Base-by-base conservation (phyloP, 2,329 filamentous ascomycete genomes). In the Colletotrichum theobromicola region DNA sequence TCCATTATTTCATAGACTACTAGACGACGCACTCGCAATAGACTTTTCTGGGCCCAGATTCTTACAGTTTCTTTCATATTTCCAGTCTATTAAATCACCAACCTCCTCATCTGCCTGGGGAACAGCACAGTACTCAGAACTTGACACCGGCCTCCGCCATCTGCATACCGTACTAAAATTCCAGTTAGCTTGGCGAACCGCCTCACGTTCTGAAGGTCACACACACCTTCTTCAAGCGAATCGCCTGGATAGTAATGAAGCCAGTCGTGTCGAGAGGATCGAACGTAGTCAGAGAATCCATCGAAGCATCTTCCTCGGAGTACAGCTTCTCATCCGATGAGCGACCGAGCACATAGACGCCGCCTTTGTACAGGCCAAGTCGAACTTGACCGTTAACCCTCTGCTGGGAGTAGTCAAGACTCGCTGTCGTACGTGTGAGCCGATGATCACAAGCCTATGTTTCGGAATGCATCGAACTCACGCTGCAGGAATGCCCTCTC, bases 281-380 rank as follows among this genome's bases (percentile, higher is more conserved):
- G 80, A 87, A 88, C 46, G 81, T 83, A 28, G 85, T 83, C 5
- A 89, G 85, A 16, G 84, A 83, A 79, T 89, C 88, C 88, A 90
- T 90, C 70, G 82, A 85, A 2, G 85, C 84, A 74, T 90, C 84
- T 58, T 86, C 81, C 79, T 86, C 85, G 15, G 81, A 84, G 84
- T 90, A 90, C 7, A 91, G 84, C 81, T 90, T 90, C 53, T 84
- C 81, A 72, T 85, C 80, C 75, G 83, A 85, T 75, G 81, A 85
- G 60, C 88, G 86, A 75, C 85, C 85, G 18, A 89, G 79, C 26
- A 87, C 83, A 78, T 87, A 87, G 4, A 84, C 85, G 72, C 81
- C 80, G 69, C 87, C 84, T 80, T 85, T 85, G 80, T 85, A 85
- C 24, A 78, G 77, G 62, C 81, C 77, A 74, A 67, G 72, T 16